Base-by-base conservation (phyloP, 2,329 filamentous ascomycete genomes). In the Colletotrichum sansevieriae region DNA sequence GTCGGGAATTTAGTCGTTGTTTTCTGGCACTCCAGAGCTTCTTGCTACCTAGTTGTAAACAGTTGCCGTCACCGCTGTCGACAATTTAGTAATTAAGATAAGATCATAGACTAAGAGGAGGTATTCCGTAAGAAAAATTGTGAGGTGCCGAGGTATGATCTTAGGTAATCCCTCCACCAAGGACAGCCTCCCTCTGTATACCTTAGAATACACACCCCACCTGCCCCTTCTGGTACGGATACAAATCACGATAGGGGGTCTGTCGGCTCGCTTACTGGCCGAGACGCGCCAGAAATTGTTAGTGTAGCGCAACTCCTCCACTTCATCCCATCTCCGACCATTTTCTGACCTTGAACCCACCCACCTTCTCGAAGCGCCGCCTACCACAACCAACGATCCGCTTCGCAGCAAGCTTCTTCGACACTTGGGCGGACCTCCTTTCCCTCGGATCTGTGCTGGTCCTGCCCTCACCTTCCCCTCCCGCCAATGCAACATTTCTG, bases 241-340 rank as follows among this genome's bases (percentile, higher is more conserved):
- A 22, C 52, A 22, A 35, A 35, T 33, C 7, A 18, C 18, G 52
- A 25, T n/a, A 18, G 18, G 18, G 18, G 62, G 41, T 56, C 35
- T 68, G 33, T 65, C 65, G 65, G 65, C 62, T 68, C 65, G 65
- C 65, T 68, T 68, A 37, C 61, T 65, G 65, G 54, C 61, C 65
- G 65, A 68, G 65, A 68, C 65, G 65, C 65, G 54, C 62, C 62
- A 60, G 62, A 51, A 60, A 65, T 60, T 60, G 62, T 68, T 68
- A 68, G 65, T 68, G 65, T 60, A 56, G 65, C 65, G 65, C 41
- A 68, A 65, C 41, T 65, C 61, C 55, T 68, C 65, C 65, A 68
- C 47, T 68, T 56, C 55, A 43, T 65, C 65, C 47, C 62, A 68
- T 68, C 65, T 68, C 62, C 29, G 47, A 54, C 46, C 62, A 56